phyloP scores from a whole-genome alignment of 2,329 filamentous ascomycete species.

The Septoria petroselini region DNA sequence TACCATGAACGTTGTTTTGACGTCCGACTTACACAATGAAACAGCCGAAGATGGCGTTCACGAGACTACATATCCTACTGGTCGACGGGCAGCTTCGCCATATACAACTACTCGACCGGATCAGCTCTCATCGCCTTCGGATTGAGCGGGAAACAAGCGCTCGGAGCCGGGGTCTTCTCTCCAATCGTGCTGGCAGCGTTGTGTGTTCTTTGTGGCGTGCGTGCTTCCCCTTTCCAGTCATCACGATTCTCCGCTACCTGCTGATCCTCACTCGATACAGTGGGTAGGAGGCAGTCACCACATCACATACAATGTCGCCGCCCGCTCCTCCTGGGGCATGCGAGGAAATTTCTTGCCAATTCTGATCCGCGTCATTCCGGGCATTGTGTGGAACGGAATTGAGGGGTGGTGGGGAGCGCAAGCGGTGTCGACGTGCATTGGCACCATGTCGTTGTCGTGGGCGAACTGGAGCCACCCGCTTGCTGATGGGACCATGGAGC shows the following conservation, averaged over 20 bases:
- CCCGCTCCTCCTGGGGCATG: slow-evolving; percentile 15
- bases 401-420: slow-evolving; percentile 21
- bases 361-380: slow-evolving; percentile 19
- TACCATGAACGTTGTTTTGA: too few relatives aligned
- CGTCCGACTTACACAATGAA: too few relatives aligned
- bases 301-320: slow-evolving; percentile 19
- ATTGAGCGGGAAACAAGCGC: slow-evolving; percentile 20
- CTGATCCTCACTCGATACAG: neutral
- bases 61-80: slow-evolving; percentile 6
- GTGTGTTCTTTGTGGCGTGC: slow-evolving; percentile 19
- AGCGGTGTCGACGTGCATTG: slow-evolving; percentile 19
- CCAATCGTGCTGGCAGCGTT: slow-evolving; percentile 18
- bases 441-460: slow-evolving; percentile 18
- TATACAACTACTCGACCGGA: slow-evolving; percentile 24
- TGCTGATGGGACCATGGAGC: slow-evolving; percentile 18
- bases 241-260: too few relatives aligned
- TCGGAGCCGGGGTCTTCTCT: slow-evolving; percentile 23
- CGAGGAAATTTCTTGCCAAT: slow-evolving; percentile 17
- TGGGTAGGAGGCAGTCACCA: slow-evolving; percentile 19
- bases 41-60: too few relatives aligned
- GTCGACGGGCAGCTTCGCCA: slow-evolving; percentile 21
- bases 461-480: slow-evolving; percentile 19
- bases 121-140: slow-evolving; percentile 22
- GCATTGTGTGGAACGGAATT: slow-evolving; percentile 21
- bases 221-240: neutral